Evolutionary conservation across 2,329 filamentous ascomycete species (phyloP), one percentile per base, ranked within the genome.

Genomic region (Aspergillus fischeri): DNA sequence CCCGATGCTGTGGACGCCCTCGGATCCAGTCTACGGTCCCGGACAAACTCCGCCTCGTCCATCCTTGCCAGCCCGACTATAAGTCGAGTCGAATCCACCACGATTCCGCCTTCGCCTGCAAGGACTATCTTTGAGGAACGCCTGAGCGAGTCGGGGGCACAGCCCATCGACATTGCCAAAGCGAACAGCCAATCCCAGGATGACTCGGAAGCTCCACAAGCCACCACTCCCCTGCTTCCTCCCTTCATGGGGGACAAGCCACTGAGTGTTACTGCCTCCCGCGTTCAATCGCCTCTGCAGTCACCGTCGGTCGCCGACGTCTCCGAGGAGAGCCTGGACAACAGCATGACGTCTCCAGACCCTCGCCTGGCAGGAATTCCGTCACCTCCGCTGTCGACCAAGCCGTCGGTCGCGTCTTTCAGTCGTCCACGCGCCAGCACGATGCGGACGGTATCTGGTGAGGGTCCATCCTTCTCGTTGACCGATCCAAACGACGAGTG

Each of bases 171-270:
- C 50, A 78, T 82, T 32, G 78, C 81, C 47, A 79, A 79, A 54
- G 79, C 80, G 41, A 85, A 81, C 60, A 73, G 78, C 67, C 57
- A 77, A 60, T 65, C 77, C 73, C 63, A 77, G 65, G 69, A 85
- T 65, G 73, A 83, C 75, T 73, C 85, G 77, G 24, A 27, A 6
- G 76, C 86, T 76, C 71, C 86, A 76, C 77, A 90, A 64, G 88
- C 90, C 0, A 88, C 88, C 3, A 97, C 92, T 2, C 93, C 92
- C 42, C 81, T 97, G 7, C 81, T 97, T 2, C 92, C 92, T 7
- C 92, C 92, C 0, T 81, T 94, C 38, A 83, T 95, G 78, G 86
- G 84, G 28, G 82, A 84, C 55, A 75, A 80, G 24, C 76, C 73
- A n/a, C 72, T 73, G 11, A 72, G 76, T 42, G 67, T 68, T n/a